phyloP scores from a whole-genome alignment of 2,329 filamentous ascomycete genomes.

The Dactylellina cionopaga region DNA sequence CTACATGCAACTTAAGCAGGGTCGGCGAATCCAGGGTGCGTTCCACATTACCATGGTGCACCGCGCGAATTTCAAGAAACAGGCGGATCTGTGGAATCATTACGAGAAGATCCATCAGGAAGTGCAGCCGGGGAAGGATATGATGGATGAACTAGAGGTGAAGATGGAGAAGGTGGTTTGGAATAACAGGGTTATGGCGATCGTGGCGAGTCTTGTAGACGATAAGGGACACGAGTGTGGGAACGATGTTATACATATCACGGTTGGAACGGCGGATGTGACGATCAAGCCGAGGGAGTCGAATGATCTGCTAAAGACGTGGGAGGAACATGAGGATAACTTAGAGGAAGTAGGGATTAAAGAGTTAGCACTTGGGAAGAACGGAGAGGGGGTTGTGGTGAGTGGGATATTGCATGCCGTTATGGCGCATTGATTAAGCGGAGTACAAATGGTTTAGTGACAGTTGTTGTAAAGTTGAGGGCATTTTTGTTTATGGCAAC shows the following conservation, averaged over 20 bases:
- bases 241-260: conserved; percentile 86
- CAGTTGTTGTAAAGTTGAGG: background rate
- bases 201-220: conserved; percentile 70
- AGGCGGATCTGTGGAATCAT: conserved; percentile 78
- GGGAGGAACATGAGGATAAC: conserved; percentile 62
- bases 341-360: conserved; percentile 31
- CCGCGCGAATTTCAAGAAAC: conserved; percentile 70
- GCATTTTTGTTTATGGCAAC: background rate
- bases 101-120: conserved; percentile 71
- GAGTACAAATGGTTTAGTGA: background rate
- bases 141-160: conserved; percentile 73
- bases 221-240: conserved; percentile 72
- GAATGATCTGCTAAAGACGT: conserved; percentile 80
- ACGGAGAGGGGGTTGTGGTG: conserved; percentile 26
- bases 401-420: conserved; percentile 20
- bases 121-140: conserved; percentile 57
- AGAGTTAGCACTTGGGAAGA: conserved; percentile 41
- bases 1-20: conserved; percentile 78
- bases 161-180: conserved; percentile 78
- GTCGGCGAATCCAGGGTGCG: conserved; percentile 78
- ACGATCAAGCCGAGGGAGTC: conserved; percentile 91
- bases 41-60: conserved; percentile 98
- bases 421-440: conserved; percentile 28
- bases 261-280: conserved; percentile 79
- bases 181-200: conserved; percentile 87